Conservation (phyloP, 768 basidiomycete species). For the Phanerodontia chrysosporium region DNA sequence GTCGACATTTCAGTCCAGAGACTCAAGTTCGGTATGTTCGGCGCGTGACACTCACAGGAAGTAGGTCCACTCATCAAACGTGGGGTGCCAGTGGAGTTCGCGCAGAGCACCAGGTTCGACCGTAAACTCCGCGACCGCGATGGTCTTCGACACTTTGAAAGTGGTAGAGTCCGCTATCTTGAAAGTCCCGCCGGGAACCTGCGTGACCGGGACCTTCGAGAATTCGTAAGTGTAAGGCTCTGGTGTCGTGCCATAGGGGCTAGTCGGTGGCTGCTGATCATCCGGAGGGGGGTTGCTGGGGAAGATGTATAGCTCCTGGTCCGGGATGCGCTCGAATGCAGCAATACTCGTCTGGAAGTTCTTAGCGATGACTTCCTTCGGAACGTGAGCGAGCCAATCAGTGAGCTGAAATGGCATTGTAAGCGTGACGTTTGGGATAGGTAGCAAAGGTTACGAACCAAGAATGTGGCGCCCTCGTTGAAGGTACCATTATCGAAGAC, state of each 20-base stretch:
- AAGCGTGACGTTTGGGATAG: not conserved
- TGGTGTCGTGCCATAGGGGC: slow-evolving; percentile 34
- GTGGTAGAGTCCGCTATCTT: slow-evolving; percentile 48
- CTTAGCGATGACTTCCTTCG: slow-evolving; percentile 35
- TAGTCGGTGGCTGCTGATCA: slow-evolving; percentile 32
- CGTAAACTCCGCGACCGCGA: slow-evolving; percentile 52
- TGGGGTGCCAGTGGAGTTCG: slow-evolving; percentile 55
- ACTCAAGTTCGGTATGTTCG: not conserved
- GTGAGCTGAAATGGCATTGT: slow-evolving; percentile 21
- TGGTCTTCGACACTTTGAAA: slow-evolving; percentile 44
- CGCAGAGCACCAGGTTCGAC: slow-evolving; percentile 53
- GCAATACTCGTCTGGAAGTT: slow-evolving; percentile 27
- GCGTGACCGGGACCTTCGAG: slow-evolving; percentile 40
- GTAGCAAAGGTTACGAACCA: slow-evolving; percentile 19
- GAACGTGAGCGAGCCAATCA: slow-evolving; percentile 29
- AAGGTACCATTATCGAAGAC: slow-evolving; percentile 41
- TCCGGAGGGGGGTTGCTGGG: slow-evolving; percentile 32
- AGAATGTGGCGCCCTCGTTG: slow-evolving; percentile 31
- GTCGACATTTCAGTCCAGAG: not conserved
- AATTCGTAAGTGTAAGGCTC: slow-evolving; percentile 42
- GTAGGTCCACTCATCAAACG: slow-evolving; percentile 38
- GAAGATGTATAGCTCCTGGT: slow-evolving; percentile 28
- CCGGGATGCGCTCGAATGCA: slow-evolving; percentile 28
- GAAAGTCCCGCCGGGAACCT: slow-evolving; percentile 43
- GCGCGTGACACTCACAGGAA: slow-evolving; percentile 25